phyloP scores from a whole-genome alignment of 352 stramenopile species.

The Globisporangium nodosum region DNA sequence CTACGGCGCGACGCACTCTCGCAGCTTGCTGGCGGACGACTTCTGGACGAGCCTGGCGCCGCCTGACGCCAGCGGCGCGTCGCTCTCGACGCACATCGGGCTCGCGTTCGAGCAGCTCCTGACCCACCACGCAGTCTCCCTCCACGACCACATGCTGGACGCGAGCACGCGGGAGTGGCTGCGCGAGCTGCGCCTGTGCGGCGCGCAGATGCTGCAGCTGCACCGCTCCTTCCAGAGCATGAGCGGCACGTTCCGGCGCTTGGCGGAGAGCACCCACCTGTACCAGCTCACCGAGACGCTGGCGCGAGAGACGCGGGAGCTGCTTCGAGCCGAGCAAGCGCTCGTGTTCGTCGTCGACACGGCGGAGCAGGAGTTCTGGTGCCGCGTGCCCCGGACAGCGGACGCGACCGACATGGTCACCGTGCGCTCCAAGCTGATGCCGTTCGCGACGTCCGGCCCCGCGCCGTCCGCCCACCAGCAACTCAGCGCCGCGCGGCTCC shows the following conservation, averaged over 20 bases:
- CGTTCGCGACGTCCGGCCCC: constrained; percentile 12
- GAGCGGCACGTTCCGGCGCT: constrained; percentile 38
- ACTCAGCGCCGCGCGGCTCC: not conserved
- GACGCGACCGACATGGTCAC: constrained; percentile 23
- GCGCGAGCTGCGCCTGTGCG: constrained; percentile 42
- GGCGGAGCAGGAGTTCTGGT: constrained; percentile 75
- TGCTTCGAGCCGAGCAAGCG: constrained; percentile 55
- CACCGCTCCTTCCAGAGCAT: constrained; percentile 62
- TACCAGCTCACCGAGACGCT: constrained; percentile 59
- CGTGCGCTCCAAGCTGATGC: constrained; percentile 35
- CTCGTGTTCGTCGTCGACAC: constrained; percentile 68
- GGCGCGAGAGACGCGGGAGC: constrained; percentile 32
- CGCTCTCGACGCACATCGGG: constrained; percentile 48
- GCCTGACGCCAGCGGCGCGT: constrained; percentile 17
- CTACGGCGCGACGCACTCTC: not conserved
- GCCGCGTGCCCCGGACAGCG: constrained; percentile 31
- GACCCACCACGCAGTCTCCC: constrained; percentile 38
- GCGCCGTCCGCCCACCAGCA: not conserved
- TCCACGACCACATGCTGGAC: constrained; percentile 48
- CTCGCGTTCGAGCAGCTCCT: constrained; percentile 57
- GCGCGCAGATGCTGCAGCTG: constrained; percentile 45
- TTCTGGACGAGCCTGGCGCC: constrained; percentile 51
- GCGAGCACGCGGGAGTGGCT: constrained; percentile 58
- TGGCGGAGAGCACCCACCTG: constrained; percentile 46
- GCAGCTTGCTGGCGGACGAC: constrained; percentile 32